A percentile compares a stretch with the other conserved stretches of the same genome.
Evolutionary conservation across 1,284 basidiomycete genomes (phyloP).

Genomic region (Paramarasmius palmivorus): DNA sequence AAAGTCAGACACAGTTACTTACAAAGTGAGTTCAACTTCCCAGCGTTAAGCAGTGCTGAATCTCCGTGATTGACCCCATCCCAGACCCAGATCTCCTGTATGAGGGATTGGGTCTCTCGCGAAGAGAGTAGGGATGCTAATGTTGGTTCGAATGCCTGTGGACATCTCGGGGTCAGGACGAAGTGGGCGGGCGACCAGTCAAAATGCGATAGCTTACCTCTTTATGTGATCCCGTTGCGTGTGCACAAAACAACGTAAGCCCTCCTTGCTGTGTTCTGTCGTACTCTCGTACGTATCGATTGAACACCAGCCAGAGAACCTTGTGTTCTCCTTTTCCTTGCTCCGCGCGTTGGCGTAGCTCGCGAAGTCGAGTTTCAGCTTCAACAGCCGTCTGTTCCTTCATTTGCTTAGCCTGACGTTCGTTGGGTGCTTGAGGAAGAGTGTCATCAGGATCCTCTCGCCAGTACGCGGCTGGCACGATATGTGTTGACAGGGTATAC

Average conservation of each 20-base stretch:
- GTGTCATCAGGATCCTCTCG: constrained; percentile 51
- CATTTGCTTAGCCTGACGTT: constrained; percentile 34
- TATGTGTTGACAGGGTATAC: constrained; percentile 57
- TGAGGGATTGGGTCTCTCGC: constrained; percentile 24
- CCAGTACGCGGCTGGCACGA: constrained; percentile 73
- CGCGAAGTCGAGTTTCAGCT: constrained; percentile 23
- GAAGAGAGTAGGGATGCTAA: constrained; percentile 48
- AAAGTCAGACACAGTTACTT: constrained; percentile 28
- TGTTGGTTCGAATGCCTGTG: constrained; percentile 67
- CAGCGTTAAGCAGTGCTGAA: constrained; percentile 63
- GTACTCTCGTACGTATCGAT: constrained; percentile 48
- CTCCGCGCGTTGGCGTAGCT: constrained; percentile 23
- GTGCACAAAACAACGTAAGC: constrained; percentile 70
- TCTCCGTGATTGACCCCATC: constrained; percentile 82
- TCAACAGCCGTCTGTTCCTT: constrained; percentile 25
- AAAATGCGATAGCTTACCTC: constrained; percentile 65
- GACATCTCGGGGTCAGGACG: no score
- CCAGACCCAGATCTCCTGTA: constrained; percentile 81
- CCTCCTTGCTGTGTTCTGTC: constrained; percentile 31
- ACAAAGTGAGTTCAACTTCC: constrained; percentile 56
- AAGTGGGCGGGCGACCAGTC: no score
- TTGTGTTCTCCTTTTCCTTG: constrained; percentile 26
- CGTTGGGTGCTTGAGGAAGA: constrained; percentile 33
- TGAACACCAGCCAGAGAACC: constrained; percentile 55
- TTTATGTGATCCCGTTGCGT: constrained; percentile 84